A percentile compares a stretch with the other conserved stretches of the same genome.
Conservation (phyloP, 2,329 filamentous ascomycete species). For the Aureobasidium sp. region DNA sequence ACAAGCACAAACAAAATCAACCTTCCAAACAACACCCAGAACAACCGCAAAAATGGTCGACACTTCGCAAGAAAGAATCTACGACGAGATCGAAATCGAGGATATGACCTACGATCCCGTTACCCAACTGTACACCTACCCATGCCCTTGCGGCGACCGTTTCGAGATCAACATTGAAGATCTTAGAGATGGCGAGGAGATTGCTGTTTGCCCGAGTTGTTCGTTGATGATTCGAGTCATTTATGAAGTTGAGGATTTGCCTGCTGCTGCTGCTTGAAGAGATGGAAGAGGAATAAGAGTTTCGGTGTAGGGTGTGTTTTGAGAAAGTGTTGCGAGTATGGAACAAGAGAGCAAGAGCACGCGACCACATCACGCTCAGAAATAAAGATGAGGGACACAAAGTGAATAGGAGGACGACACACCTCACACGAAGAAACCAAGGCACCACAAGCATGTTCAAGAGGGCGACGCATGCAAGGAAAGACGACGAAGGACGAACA, state of each 20-base stretch:
- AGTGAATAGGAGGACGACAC: neutral
- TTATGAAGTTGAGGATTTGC: slow-evolving; percentile 61
- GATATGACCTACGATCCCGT: slow-evolving; percentile 87
- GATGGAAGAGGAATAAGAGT: neutral
- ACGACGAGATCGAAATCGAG: slow-evolving; percentile 15
- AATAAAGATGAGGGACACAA: neutral
- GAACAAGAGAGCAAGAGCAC: neutral
- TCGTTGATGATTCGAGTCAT: slow-evolving; percentile 95
- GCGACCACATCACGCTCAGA: neutral
- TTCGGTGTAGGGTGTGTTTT: neutral
- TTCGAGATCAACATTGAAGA: slow-evolving; percentile 87
- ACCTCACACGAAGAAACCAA: neutral
- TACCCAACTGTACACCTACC: slow-evolving; percentile 87
- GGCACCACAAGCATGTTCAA: no score
- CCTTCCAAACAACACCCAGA: neutral
- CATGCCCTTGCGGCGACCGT: slow-evolving; percentile 92
- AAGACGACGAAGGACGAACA: neutral
- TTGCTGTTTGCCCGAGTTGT: slow-evolving; percentile 96
- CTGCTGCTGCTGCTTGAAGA: slow-evolving; percentile 26
- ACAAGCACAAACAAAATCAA: neutral
- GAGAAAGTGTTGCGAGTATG: neutral
- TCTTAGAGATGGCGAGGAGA: slow-evolving; percentile 80
- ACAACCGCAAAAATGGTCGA: neutral
- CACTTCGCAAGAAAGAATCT: neutral
- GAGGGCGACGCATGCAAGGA: no score